phyloP scores from a whole-genome alignment of 345 rosid genomes.

The Microcos paniculata region DNA sequence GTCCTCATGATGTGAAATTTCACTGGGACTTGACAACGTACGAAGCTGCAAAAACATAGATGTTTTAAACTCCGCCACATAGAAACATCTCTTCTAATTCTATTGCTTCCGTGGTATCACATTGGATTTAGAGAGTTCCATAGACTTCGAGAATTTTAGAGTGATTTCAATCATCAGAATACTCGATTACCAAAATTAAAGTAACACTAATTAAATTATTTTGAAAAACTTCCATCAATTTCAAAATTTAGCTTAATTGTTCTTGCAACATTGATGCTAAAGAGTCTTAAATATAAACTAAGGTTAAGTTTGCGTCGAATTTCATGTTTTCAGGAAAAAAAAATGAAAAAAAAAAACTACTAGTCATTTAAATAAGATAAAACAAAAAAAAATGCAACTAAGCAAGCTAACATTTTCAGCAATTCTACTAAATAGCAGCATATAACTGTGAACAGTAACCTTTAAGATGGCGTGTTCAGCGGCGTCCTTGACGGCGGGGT shows the following conservation, averaged over 20 bases:
- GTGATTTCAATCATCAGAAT: background rate
- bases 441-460: slow-evolving; percentile 36
- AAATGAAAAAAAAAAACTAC: background rate
- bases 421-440: slow-evolving; percentile 4
- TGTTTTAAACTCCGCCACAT: no score
- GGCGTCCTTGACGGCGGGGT: slow-evolving; percentile 92
- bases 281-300: background rate
- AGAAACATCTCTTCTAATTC: background rate
- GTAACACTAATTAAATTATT: background rate
- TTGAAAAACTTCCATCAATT: background rate
- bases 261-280: no score
- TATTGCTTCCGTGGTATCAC: background rate
- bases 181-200: background rate
- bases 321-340: background rate
- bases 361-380: no score
- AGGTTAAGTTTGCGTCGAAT: background rate
- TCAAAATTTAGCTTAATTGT: background rate
- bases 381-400: background rate
- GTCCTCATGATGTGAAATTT: slow-evolving; percentile 80
- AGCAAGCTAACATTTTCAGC: background rate
- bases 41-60: slow-evolving; percentile 75
- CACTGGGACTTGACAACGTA: slow-evolving; percentile 74
- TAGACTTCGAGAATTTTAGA: background rate
- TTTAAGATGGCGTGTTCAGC: slow-evolving; percentile 94
- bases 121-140: background rate